Evolutionary conservation across 2,329 filamentous ascomycete species (phyloP).

Genomic region (Keithomyces neogunnii): DNA sequence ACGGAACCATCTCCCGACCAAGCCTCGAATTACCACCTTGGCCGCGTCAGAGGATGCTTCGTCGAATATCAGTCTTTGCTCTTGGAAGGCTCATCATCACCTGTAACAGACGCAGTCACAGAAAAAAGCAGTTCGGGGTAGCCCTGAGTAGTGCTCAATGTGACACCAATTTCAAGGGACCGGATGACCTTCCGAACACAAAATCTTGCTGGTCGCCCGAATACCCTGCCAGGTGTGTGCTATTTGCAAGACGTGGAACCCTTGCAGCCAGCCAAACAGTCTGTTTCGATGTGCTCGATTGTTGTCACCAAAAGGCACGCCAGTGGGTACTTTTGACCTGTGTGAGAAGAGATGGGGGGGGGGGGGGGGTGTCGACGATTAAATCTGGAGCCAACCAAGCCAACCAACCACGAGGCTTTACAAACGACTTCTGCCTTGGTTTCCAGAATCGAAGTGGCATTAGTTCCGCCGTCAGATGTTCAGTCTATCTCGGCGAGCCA

Average conservation of each 20-base stretch:
- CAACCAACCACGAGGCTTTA: background rate
- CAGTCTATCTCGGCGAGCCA: too few relatives aligned
- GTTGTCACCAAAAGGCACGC: constrained; percentile 5
- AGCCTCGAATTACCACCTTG: background rate
- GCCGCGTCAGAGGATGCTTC: background rate
- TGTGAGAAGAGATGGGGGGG: background rate
- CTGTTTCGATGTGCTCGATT: background rate
- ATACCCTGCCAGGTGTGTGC: constrained; percentile 9
- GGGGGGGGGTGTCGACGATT: background rate
- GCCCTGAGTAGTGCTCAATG: background rate
- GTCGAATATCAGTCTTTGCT: background rate
- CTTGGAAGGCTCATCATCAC: background rate
- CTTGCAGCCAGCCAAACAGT: constrained; percentile 4
- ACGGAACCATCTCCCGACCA: background rate
- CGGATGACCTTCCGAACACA: constrained; percentile 13
- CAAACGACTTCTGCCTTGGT: background rate
- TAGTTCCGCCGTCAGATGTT: background rate
- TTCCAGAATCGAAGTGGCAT: background rate
- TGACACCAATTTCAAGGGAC: constrained; percentile 6
- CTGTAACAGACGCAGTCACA: background rate
- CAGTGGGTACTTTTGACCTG: constrained; percentile 6
- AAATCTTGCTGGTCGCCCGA: constrained; percentile 9
- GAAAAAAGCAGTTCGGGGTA: background rate
- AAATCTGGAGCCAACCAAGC: background rate
- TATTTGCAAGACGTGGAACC: constrained; percentile 5